Evolutionary conservation across 2,329 filamentous ascomycete genomes (phyloP).

Genomic region (Aspergillus neoniger): DNA sequence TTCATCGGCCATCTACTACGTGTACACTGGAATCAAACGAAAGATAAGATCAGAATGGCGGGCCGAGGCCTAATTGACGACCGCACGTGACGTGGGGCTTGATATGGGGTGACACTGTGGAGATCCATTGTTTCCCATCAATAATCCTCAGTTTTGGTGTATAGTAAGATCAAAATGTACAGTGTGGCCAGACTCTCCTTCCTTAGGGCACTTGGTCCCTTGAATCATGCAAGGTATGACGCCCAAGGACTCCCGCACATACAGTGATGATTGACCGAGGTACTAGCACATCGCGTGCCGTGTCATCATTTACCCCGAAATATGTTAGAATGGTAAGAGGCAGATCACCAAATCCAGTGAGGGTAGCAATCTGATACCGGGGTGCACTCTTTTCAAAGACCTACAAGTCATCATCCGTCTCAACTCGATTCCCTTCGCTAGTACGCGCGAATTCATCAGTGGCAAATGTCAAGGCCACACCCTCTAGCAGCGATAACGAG

Average conservation of each 20-base stretch:
- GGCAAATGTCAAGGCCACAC: neutral
- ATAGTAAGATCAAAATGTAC: neutral
- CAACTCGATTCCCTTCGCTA: neutral
- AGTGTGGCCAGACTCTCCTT: conserved; percentile 13
- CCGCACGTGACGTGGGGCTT: neutral
- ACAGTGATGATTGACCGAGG: conserved; percentile 8
- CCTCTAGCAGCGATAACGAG: neutral
- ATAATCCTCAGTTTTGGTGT: neutral
- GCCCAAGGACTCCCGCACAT: neutral
- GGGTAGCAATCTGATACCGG: neutral
- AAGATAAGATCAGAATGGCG: neutral
- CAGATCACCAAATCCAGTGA: neutral
- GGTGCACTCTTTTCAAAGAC: neutral
- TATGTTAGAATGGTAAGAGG: conserved; percentile 14
- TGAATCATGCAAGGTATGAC: conserved; percentile 11
- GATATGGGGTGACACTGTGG: neutral
- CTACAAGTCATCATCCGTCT: neutral
- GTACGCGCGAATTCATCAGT: neutral
- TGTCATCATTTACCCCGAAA: conserved; percentile 9
- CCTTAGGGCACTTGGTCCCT: conserved; percentile 8
- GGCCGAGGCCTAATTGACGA: neutral
- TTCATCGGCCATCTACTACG: neutral
- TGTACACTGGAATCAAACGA: too few species aligned
- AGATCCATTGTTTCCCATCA: neutral
- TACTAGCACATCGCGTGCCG: conserved; percentile 11